Base-by-base conservation (phyloP, 1,139 yeast genomes). In the Yamadazyma jaroonii region DNA sequence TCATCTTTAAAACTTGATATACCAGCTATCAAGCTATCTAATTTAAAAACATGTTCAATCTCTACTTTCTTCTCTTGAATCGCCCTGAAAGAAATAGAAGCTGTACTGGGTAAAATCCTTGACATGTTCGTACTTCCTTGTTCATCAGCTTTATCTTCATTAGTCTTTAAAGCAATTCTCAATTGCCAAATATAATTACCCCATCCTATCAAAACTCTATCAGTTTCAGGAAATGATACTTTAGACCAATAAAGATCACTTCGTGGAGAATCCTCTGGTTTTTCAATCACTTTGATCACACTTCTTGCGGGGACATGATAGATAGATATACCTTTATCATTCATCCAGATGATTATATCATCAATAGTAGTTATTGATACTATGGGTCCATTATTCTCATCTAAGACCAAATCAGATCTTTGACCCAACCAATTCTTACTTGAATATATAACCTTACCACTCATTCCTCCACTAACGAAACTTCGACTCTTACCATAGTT, bases 171-270 rank as follows among this genome's bases (percentile, higher is more conserved):
- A 3, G 73, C 64, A 3, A 84, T 66, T 48, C 83, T 72, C 32
- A 90, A 64, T 27, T 77, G 68, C 95, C 96, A 90, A 1, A 92
- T 67, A 44, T 80, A 75, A 46, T 79, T 73, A 3, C 80, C 87
- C 98, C 98, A 92, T 0, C 90, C 96, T 27, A 92, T 72, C 3
- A 86, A 62, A 5, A 89, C 65, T 37, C 89, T 60, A 52, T 84
- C 84, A 1, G 74, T 64, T 47, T 85, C 95, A 0, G 85, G 80
- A 38, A 77, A 72, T 39, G 77, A 77, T 3, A 86, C 72, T 34
- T 87, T 72, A 0, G 97, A 97, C 80, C 94, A 83, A 53, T 84
- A 88, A 31, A 90, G 58, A 49, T 88, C 97, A 7, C 95, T 81
- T 25, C 95, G 67, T 2, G 84, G 85, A 0, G 81, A 69, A 31